Conservation (phyloP, 2,329 filamentous ascomycete species). For the Aspergillus transmontanensis region DNA sequence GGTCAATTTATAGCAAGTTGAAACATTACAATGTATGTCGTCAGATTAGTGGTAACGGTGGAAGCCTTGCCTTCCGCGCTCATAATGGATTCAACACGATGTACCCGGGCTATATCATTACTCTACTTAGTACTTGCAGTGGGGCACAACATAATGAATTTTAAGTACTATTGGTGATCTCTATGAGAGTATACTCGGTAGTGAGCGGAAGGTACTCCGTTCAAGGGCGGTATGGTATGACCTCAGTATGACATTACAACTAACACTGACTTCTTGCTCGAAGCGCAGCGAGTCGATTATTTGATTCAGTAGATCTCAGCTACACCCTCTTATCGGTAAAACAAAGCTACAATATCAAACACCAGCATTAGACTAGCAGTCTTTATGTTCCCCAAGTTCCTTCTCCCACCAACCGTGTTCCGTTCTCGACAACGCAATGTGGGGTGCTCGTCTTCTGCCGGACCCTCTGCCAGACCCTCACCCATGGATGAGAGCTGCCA, state of each 20-base stretch:
- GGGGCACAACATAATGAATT: background rate
- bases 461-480: background rate
- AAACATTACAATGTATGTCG: background rate
- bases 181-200: background rate
- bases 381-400: slow-evolving; percentile 53
- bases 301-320: background rate
- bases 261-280: background rate
- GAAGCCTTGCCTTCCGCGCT: background rate
- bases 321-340: background rate
- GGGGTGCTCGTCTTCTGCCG: slow-evolving; percentile 13
- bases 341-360: slow-evolving; percentile 9
- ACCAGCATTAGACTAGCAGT: background rate
- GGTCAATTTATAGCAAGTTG: background rate
- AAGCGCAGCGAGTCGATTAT: background rate
- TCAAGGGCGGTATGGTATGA: slow-evolving; percentile 4
- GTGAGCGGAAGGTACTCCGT: background rate
- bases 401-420: slow-evolving; percentile 53
- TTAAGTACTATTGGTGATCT: background rate
- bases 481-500: slow-evolving; percentile 5
- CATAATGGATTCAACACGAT: background rate
- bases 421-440: slow-evolving; percentile 33
- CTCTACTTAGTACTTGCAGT: background rate
- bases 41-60: background rate
- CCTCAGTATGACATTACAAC: slow-evolving; percentile 9
- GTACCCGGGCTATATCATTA: background rate